Evolutionary conservation across 1,284 basidiomycete genomes (phyloP), one percentile per base, ranked within the genome.

Genomic region (Phellopilus nigrolimitatus): DNA sequence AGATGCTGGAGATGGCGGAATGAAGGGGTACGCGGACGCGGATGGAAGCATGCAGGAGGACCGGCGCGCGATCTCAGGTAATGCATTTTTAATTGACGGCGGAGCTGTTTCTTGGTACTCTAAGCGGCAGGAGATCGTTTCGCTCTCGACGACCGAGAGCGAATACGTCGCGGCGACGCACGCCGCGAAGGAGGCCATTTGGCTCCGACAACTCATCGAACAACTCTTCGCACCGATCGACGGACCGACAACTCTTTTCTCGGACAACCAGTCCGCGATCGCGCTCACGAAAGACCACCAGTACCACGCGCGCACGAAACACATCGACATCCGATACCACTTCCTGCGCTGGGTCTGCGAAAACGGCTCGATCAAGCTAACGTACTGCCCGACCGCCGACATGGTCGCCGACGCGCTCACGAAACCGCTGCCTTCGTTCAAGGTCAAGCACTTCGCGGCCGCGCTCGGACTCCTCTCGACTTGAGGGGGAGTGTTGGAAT

Each of bases 281-380:
- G 36, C 38, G 7, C 25, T 68, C 2, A 49, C 59, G 6, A 42
- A 59, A n/a, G 61, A 65, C 33, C 58, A 64, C 34, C 15, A 46
- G 3, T 59, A 59, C 47, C 67, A 68, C 47, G 57, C 55, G n/a
- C 28, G 60, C 1, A 57, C 61, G 19, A 68, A 68, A 51, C 68
- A 71, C 55, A 67, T 70, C 33, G 60, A 67, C 39, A 57, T 68
- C 19, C 39, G 40, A 1, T 57, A 62, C 45, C 67, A 68, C 48
- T 61, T 59, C 22, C 41, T 56, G 15, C 47, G 40, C 62, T 21
- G 59, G 62, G 0, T 33, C 1, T 58, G 64, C 13, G 39, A 55
- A 13, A 39, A 45, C 10, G 27, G 40, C 10, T 12, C 24, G 0
- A 48, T 62, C 30, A 15, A 13, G 3, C 6, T 62, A 19, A 10